Percentiles rank a stretch among this genome's conserved stretches.
Evolutionary conservation across 257 asterid genomes (phyloP).

Genomic region (Mitragyna speciosa): DNA sequence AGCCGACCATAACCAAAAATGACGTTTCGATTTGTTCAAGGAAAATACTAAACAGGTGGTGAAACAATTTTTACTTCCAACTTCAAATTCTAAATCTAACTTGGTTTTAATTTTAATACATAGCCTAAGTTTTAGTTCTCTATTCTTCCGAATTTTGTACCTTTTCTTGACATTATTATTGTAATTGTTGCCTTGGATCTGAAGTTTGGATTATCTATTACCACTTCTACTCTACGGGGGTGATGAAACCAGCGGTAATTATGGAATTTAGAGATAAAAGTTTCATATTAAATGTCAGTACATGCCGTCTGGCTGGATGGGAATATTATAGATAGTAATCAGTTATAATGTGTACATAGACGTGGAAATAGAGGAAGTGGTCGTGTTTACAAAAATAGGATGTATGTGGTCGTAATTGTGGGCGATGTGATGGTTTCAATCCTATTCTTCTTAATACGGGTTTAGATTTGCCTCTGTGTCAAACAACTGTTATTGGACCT

Average conservation of each 20-base stretch:
- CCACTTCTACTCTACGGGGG: too few relatives aligned
- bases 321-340: background rate
- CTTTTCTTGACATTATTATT: too few relatives aligned
- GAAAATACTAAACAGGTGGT: too few relatives aligned
- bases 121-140: too few relatives aligned
- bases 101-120: too few relatives aligned
- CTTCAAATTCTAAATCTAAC: too few relatives aligned
- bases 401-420: slow-evolving; percentile 49
- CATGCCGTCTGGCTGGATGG: background rate
- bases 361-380: background rate
- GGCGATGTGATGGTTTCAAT: slow-evolving; percentile 8
- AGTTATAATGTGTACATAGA: slow-evolving; percentile 9
- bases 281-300: too few relatives aligned
- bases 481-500: background rate
- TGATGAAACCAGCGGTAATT: background rate
- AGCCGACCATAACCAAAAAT: background rate
- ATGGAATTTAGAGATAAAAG: background rate
- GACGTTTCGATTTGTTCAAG: background rate
- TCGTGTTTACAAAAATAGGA: background rate
- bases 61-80: too few relatives aligned
- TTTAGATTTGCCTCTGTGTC: slow-evolving; percentile 6
- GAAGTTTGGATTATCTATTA: too few relatives aligned
- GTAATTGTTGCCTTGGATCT: too few relatives aligned
- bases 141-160: too few relatives aligned
- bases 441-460: too few relatives aligned